Conservation (phyloP, 106 monocot genomes). For the Allium sativum region DNA sequence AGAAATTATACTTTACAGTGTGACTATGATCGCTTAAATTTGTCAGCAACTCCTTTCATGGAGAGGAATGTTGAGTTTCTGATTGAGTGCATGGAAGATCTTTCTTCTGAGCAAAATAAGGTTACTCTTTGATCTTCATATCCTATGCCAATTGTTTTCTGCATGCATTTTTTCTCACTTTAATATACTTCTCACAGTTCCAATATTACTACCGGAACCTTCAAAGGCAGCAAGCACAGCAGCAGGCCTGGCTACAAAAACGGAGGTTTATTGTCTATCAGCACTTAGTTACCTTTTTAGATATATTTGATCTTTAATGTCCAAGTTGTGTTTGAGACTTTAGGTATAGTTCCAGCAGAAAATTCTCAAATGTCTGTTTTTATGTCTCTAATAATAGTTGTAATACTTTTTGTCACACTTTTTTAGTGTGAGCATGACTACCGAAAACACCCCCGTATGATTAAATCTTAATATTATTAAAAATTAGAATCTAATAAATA, state of each 20-base stretch:
- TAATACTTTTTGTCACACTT: no score
- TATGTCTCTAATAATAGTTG: no score
- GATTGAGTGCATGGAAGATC: constrained; percentile 99
- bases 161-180: background rate
- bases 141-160: background rate
- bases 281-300: background rate
- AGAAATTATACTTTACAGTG: constrained; percentile 35
- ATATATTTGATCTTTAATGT: background rate
- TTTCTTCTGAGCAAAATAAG: constrained; percentile 89
- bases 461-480: no score
- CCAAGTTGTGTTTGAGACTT: no score
- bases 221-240: constrained; percentile 84
- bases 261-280: constrained; percentile 39
- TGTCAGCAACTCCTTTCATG: constrained; percentile 82
- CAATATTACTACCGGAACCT: constrained; percentile 93
- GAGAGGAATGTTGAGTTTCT: constrained; percentile 95
- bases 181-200: constrained; percentile 30
- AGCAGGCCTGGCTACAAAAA: constrained; percentile 92
- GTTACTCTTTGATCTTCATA: constrained; percentile 17
- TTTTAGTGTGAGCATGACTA: no score
- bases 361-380: no score
- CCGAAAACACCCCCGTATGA: no score
- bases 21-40: constrained; percentile 83
- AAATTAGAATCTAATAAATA: no score
- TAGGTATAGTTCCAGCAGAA: no score